Base-by-base conservation (phyloP, 1,139 yeast species). In the Eremothecium coryli region DNA sequence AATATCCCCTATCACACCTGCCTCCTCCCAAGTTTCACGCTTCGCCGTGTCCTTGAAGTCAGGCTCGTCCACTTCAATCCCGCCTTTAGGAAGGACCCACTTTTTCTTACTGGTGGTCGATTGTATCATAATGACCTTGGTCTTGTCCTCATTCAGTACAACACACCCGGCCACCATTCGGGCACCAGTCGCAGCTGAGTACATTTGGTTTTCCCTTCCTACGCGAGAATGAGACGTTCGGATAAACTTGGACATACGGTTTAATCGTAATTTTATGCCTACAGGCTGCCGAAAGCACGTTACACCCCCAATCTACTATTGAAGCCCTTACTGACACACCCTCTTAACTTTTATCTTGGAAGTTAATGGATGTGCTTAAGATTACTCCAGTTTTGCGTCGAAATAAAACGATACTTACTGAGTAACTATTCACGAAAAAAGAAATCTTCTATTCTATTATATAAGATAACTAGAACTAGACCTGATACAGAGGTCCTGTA, bases 1-100 rank as follows among this genome's bases (percentile, higher is more conserved):
- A 10, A 85, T 67, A 12, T 56, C 62, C 4, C 95, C 95, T 27
- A 71, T 71, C 18, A 81, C 82, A 0, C 98, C 98, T 0, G 95
- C 93, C 58, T 90, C 99, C 58, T 90, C 98, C 98, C 98, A 90
- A 0, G 95, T 82, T 56, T 90, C 98, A 39, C 99, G 65, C 11
- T 70, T 64, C 0, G 97, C 97, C 5, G 84, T 64, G 5, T 38
- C 34, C n/a, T 42, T 36, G 29, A 39, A 56, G 25, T 73, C 76
- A 2, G 71, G 65, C 52, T 90, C 98, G 56, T 90, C 98, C 27
- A 58, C 54, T 57, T 90, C 99, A 35, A 88, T 76, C 0, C 99
- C 99, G 21, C 99, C 99, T 52, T 90, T 93, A 3, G 98, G 98
- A 8, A 90, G 60, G 10, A 93, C 82, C 94, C 95, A 86, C 47